Evolutionary conservation across 1,284 basidiomycete species (phyloP).

Genomic region (Dichomitus squalens): DNA sequence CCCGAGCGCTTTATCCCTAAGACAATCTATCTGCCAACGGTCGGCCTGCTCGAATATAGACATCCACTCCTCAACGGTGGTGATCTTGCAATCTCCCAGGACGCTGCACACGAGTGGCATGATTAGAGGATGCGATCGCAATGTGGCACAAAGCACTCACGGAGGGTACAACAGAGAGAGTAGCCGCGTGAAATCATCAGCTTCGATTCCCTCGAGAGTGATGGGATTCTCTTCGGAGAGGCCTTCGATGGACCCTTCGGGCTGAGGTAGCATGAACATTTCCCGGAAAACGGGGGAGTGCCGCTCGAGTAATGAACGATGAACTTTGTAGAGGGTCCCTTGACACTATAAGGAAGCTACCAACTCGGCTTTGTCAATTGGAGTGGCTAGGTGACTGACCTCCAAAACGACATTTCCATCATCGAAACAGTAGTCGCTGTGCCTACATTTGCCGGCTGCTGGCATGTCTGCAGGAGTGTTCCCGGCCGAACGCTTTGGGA

Average conservation of each 20-base stretch:
- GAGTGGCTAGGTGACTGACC: not conserved
- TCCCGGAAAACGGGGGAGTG: constrained; percentile 23
- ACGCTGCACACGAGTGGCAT: not conserved
- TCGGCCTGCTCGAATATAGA: constrained; percentile 23
- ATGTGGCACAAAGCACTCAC: constrained; percentile 2
- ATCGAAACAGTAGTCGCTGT: constrained; percentile 19
- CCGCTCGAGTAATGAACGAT: constrained; percentile 20
- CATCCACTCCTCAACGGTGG: constrained; percentile 23
- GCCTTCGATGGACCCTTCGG: constrained; percentile 16
- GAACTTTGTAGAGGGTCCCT: constrained; percentile 16
- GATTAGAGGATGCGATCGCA: not conserved
- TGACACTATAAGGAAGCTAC: constrained; percentile 9
- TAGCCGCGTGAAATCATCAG: constrained; percentile 17
- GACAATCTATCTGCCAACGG: constrained; percentile 23
- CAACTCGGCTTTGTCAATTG: not conserved
- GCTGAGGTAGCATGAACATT: constrained; percentile 20
- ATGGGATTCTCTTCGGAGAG: constrained; percentile 20
- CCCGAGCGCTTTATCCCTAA: constrained; percentile 12
- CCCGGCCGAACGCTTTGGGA: not conserved
- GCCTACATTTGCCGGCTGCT: not conserved
- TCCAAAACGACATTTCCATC: constrained; percentile 24
- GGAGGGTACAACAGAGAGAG: constrained; percentile 23
- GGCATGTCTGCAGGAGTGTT: not conserved
- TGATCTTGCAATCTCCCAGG: constrained; percentile 14
- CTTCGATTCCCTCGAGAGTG: constrained; percentile 14